Evolutionary conservation across 192 early-diverging fungal genomes (phyloP).

Genomic region (Backusella mclennaniae): DNA sequence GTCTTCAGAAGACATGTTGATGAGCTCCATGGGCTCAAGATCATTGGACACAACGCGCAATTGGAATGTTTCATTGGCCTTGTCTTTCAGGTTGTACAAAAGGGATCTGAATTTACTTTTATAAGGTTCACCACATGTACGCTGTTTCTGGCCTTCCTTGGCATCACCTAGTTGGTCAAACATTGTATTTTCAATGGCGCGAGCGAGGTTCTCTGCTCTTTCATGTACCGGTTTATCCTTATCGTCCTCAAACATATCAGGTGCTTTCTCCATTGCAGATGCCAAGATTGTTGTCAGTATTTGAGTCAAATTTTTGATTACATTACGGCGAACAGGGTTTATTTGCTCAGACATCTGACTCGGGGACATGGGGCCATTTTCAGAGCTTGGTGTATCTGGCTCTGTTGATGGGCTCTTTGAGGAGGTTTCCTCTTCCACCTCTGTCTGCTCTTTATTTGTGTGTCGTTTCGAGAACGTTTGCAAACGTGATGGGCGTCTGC

Average conservation of each 20-base stretch:
- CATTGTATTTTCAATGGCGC: conserved; percentile 49
- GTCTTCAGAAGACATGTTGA: conserved; percentile 81
- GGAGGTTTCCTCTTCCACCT: neutral
- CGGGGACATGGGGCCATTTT: conserved; percentile 14
- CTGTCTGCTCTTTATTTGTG: neutral
- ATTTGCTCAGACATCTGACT: conserved; percentile 22
- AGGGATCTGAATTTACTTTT: conserved; percentile 80
- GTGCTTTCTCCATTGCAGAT: conserved; percentile 10
- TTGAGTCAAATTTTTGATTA: conserved; percentile 43
- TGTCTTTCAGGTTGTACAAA: conserved; percentile 77
- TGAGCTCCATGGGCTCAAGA: conserved; percentile 61
- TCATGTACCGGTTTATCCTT: conserved; percentile 20
- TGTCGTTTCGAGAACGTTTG: neutral
- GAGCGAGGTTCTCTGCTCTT: conserved; percentile 37
- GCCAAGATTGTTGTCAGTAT: conserved; percentile 32
- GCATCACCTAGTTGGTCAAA: conserved; percentile 42
- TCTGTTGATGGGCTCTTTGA: neutral
- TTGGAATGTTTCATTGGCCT: conserved; percentile 72
- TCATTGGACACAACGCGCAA: conserved; percentile 61
- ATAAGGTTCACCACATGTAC: conserved; percentile 59
- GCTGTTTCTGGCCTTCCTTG: conserved; percentile 2
- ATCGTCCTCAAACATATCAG: conserved; percentile 22
- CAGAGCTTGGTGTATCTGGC: conserved; percentile 1
- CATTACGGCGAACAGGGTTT: conserved; percentile 48
- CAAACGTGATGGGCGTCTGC: neutral